Percentiles rank a stretch among this genome's conserved stretches.
These are phyloP conservation scores for Chlamydomonas schloesseri DNA, from an alignment of 139 green algal species.

Conservation along the genomic window DNA sequence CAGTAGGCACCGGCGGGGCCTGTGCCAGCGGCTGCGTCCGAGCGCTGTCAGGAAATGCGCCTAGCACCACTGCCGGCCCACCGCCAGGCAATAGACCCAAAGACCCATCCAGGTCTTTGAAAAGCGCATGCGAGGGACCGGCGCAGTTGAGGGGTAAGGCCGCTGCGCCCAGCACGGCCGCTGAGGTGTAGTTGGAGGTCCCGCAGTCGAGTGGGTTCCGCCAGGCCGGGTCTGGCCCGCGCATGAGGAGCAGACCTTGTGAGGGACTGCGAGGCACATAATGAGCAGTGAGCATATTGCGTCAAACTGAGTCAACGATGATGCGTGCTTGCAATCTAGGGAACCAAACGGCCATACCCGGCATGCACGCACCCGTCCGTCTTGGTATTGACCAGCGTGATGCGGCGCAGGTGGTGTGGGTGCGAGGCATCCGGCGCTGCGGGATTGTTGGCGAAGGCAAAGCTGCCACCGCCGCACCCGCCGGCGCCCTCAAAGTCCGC, in stretches of 20 bases:
- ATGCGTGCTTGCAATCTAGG: no score
- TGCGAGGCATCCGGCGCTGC: slow-evolving; percentile 62
- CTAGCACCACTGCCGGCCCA: not conserved
- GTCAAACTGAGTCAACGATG: not conserved
- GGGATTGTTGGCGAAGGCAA: slow-evolving; percentile 61
- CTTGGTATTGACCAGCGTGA: slow-evolving; percentile 38
- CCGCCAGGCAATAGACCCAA: not conserved
- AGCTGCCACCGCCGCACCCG: slow-evolving; percentile 32
- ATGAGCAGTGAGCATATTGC: not conserved
- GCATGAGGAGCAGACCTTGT: slow-evolving; percentile 40
- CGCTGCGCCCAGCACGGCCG: not conserved
- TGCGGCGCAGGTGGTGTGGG: slow-evolving; percentile 52
- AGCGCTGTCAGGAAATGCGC: not conserved
- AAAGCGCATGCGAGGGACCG: slow-evolving; percentile 58
- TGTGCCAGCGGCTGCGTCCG: not conserved
- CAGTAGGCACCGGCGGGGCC: not conserved
- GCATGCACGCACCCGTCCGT: not conserved
- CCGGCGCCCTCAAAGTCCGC: slow-evolving; percentile 51
- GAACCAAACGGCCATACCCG: no score
- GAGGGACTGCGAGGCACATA: not conserved
- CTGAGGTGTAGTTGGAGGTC: not conserved
- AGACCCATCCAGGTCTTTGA: slow-evolving; percentile 60
- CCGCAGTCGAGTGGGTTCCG: slow-evolving; percentile 49
- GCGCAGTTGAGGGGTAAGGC: slow-evolving; percentile 64
- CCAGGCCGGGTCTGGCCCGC: slow-evolving; percentile 48